Evolutionary conservation across 1,284 basidiomycete genomes (phyloP), one percentile per base, ranked within the genome.

Genomic region (Pseudozyma pruni): DNA sequence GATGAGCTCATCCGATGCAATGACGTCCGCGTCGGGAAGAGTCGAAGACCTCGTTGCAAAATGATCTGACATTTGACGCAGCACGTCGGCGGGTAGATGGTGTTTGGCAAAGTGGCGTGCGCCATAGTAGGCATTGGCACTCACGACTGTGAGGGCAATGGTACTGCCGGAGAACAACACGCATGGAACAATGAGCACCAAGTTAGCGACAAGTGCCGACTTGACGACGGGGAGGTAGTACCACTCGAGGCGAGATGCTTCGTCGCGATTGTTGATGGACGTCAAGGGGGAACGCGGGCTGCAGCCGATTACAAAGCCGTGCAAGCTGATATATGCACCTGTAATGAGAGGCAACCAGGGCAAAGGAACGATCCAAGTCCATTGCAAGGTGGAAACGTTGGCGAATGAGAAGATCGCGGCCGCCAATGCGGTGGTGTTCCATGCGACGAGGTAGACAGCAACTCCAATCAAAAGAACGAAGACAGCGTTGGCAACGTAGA

Each of bases 291-390:
- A 57, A 0, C 40, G 20, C 6, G 61, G 61, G n/a, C 54, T 57
- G 32, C 54, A 57, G 0, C 61, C 61, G 2, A 57, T 22, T 0
- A 33, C 35, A 17, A 63, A 63, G 5, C 61, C 61, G 17, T 63
- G 61, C 8, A 57, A 37, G 45, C 61, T 63, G 14, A 53, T 38
- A 20, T 53, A 63, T 3, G 53, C 49, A 8, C 54, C 37, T 2
- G 37, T 11, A 7, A 51, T 46, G 3, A 64, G 25, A 4, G 62
- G 50, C 31, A 42, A 14, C 55, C 58, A 69, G 6, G 66, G 66
- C 8, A 53, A 22, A n/a, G 66, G 66, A n/a, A 58, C 35, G 14
- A 62, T 16, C 58, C 66, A 69, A 41, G 37, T 45, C 54, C 54
- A 62, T n/a, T 49, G 33, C 17, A 60, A 25, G 7, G 23, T 11